phyloP scores from a whole-genome alignment of 345 rosid genomes.

The Boechera retrofracta region DNA sequence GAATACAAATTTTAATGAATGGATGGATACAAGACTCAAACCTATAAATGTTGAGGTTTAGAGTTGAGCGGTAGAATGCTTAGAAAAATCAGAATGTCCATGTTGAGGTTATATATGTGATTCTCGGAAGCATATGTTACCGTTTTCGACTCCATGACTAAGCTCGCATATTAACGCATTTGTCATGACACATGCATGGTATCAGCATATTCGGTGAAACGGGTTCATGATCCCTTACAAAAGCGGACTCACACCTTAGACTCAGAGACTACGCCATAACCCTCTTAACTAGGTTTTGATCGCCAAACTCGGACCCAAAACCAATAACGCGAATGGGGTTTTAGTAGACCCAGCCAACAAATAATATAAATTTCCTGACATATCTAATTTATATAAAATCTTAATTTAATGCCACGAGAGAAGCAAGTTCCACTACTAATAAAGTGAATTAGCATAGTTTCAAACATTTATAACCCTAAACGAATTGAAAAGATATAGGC shows the following conservation, averaged over 20 bases:
- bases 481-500: background rate
- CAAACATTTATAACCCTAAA: background rate
- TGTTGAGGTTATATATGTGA: background rate
- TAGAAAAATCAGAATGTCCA: background rate
- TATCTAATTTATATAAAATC: background rate
- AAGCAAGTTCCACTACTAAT: constrained; percentile 34
- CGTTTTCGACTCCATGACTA: background rate
- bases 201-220: background rate
- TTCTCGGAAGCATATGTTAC: background rate
- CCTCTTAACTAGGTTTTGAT: background rate
- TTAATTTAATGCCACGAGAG: constrained; percentile 28
- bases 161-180: background rate
- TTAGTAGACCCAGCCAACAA: background rate
- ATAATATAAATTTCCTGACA: background rate
- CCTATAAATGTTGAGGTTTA: background rate
- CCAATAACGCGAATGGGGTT: background rate
- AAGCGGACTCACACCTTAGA: too few relatives aligned
- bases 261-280: too few relatives aligned
- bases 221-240: background rate
- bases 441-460: constrained; percentile 29
- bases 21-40: background rate
- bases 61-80: background rate
- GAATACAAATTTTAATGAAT: background rate
- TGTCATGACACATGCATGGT: background rate
- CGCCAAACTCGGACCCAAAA: background rate